phyloP scores from a whole-genome alignment of 768 basidiomycete genomes.

The Phylloporus scabripes region DNA sequence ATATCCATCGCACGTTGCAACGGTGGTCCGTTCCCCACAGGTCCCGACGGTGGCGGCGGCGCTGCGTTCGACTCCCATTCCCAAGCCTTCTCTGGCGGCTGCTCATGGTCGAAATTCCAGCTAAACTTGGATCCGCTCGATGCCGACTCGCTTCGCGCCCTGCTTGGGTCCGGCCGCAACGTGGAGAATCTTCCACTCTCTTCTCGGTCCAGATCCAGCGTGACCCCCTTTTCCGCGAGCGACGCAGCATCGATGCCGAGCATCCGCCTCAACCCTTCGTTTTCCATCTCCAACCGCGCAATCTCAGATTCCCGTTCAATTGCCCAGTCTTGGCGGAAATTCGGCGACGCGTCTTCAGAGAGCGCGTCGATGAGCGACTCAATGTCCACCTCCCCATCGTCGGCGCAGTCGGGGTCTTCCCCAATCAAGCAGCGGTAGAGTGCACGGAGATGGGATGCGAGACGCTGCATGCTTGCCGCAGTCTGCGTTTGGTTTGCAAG shows the following conservation, averaged over 20 bases:
- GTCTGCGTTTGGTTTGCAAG: conserved; percentile 55
- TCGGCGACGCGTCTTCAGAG: conserved; percentile 34
- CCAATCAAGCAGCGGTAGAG: conserved; percentile 68
- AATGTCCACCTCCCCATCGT: conserved; percentile 37
- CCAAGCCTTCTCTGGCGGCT: conserved; percentile 24
- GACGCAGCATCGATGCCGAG: conserved; percentile 66
- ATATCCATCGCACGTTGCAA: conserved; percentile 48
- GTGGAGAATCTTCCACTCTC: conserved; percentile 36
- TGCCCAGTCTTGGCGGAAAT: conserved; percentile 72
- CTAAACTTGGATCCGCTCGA: conserved; percentile 19
- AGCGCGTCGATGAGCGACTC: conserved; percentile 40
- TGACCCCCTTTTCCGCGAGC: conserved; percentile 49
- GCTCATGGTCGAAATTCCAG: conserved; percentile 31
- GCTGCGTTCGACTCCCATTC: conserved; percentile 25
- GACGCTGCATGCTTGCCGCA: conserved; percentile 62
- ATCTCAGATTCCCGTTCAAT: conserved; percentile 87
- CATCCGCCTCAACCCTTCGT: conserved; percentile 66
- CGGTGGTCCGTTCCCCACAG: conserved; percentile 22
- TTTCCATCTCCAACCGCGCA: conserved; percentile 73
- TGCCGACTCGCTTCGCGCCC: conserved; percentile 26
- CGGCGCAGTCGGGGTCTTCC: conserved; percentile 39
- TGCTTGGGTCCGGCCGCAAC: conserved; percentile 15
- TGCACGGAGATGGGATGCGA: conserved; percentile 63
- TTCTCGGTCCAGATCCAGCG: conserved; percentile 43
- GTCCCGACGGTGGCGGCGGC: conserved; percentile 29